Conservation (phyloP, 148 eudicot species). For the Fagopyrum homotropicum region DNA sequence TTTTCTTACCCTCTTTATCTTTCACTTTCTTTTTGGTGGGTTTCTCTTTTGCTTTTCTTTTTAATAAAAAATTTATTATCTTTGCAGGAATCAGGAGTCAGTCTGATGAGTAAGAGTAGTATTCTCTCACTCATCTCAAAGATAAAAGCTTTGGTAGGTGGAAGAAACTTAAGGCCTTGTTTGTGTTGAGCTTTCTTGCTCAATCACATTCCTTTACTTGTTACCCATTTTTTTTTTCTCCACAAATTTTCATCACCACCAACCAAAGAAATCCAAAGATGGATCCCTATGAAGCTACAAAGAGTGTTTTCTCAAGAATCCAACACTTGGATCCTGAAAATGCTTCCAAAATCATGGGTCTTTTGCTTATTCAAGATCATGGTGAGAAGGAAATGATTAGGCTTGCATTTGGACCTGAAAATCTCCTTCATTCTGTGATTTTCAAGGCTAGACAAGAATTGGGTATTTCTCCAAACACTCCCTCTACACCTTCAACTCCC, state of each 20-base stretch:
- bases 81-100: slow-evolving; percentile 13
- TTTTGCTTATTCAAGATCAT: slow-evolving; percentile 74
- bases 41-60: slow-evolving; percentile 14
- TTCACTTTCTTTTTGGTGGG: slow-evolving; percentile 16
- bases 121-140: not conserved
- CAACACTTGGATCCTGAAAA: slow-evolving; percentile 74
- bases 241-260: too few relatives aligned
- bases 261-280: slow-evolving; percentile 17
- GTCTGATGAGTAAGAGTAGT: slow-evolving; percentile 5
- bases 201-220: slow-evolving; percentile 14
- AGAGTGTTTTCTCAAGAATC: slow-evolving; percentile 63
- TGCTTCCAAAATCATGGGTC: slow-evolving; percentile 87
- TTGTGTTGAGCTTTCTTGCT: slow-evolving; percentile 19
- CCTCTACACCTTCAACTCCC: slow-evolving; percentile 37
- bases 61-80: too few relatives aligned
- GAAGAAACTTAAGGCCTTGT: slow-evolving; percentile 14
- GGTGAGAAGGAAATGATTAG: slow-evolving; percentile 96
- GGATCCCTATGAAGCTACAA: slow-evolving; percentile 93
- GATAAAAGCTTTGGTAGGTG: slow-evolving; percentile 16
- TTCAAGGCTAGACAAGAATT: slow-evolving; percentile 60
- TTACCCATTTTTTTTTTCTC: not conserved
- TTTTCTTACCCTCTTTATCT: slow-evolving; percentile 6
- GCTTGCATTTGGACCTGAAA: slow-evolving; percentile 84
- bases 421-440: slow-evolving; percentile 53
- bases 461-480: slow-evolving; percentile 40